Percentiles rank a stretch among this genome's conserved stretches.
phyloP scores from a whole-genome alignment of 257 asterid species.

The Solanum habrochaites region DNA sequence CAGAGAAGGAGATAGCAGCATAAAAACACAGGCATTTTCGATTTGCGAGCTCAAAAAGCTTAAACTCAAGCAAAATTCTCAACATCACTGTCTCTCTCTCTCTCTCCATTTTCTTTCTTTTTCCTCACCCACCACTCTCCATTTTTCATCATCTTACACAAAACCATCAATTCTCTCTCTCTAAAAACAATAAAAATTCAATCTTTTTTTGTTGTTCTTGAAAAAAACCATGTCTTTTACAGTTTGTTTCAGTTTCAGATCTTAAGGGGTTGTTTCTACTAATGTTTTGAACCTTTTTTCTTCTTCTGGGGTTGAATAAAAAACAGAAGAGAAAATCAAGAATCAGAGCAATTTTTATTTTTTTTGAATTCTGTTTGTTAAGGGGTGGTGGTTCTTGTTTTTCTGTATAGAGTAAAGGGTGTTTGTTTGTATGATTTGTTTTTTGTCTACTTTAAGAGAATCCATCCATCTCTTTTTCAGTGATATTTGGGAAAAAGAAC shows the following conservation, averaged over 20 bases:
- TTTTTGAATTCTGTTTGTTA: neutral
- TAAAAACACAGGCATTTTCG: conserved; percentile 50
- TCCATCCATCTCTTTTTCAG: neutral
- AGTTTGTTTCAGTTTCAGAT: neutral
- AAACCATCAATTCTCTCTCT: neutral
- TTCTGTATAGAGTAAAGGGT: neutral
- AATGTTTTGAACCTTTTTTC: neutral
- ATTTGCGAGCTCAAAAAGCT: conserved; percentile 41
- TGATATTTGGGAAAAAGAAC: neutral
- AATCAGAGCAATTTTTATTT: neutral
- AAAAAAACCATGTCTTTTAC: neutral
- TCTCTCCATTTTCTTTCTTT: conserved; percentile 1
- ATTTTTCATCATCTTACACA: neutral
- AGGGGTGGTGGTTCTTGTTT: neutral
- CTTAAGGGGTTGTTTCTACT: neutral
- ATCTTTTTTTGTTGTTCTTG: neutral
- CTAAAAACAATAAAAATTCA: neutral
- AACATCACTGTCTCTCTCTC: neutral
- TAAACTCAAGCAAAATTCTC: neutral
- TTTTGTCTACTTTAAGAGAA: neutral
- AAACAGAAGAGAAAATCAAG: neutral
- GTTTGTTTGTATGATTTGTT: neutral
- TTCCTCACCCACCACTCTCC: conserved; percentile 4
- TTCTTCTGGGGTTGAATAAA: neutral
- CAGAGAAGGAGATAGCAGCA: conserved; percentile 19